Evolutionary conservation across 2,329 filamentous ascomycete species (phyloP), one percentile per base, ranked within the genome.

Genomic region (Fusarium floridanum): DNA sequence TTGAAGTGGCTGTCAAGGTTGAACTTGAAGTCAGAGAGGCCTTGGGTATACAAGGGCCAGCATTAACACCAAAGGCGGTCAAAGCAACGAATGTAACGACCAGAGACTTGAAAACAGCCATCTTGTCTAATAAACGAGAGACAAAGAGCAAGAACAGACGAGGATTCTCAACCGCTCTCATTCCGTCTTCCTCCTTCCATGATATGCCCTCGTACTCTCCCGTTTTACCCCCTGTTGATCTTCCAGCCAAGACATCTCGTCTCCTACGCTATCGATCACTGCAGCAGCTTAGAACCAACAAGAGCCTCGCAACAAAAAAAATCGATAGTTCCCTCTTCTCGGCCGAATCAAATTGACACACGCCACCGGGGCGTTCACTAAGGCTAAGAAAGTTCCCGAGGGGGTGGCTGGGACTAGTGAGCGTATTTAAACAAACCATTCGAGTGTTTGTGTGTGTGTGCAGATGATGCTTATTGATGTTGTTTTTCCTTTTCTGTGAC

Each of bases 181-280:
- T 32, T 36, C 37, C 11, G 22, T 60, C 22, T 60, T 24, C 17
- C 14, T 11, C 36, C 8, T 43, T 8, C 8, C 17, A 32, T 20
- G 29, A 43, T 60, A 41, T 60, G 27, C 12, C 36, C 24, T 60
- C 22, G 20, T 11, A 12, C 22, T 29, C 22, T 50, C 45, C 22
- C 45, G 10, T 29, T 10, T 29, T 11, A 32, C 29, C 37, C 57
- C 57, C 56, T 62, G 70, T 61, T 41, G 29, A 70, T 59, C 24
- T n/a, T 20, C 7, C 60, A 65, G 45, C 45, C 45, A 70, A 63
- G 27, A 27, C 45, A 14, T 50, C 20, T 34, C 17, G 14, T 48
- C 29, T 36, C 32, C 43, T 24, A 29, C 29, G 16, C 43, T 63
- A 50, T 63, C 32, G 43, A 34, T 37, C 14, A 20, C 43, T 63